Conservation (phyloP, 805 yeast genomes). For the Suhomyces sp. region DNA sequence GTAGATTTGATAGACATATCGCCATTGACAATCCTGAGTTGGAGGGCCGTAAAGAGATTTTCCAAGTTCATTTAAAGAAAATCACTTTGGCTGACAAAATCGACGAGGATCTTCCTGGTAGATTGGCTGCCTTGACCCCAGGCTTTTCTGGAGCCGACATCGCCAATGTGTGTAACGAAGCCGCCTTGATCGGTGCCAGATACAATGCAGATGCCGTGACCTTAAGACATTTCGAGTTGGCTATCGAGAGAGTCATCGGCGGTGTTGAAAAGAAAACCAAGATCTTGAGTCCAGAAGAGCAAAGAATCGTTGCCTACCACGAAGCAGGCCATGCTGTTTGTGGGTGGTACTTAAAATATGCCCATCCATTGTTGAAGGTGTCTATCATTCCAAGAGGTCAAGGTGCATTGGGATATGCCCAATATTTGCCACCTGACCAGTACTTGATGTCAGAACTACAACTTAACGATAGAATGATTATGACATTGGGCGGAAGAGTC, state of each 20-base stretch:
- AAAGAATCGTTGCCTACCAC: conserved; percentile 89
- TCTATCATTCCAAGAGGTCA: conserved; percentile 96
- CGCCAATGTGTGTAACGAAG: conserved; percentile 95
- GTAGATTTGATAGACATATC: conserved; percentile 94
- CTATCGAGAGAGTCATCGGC: conserved; percentile 95
- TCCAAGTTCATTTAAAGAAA: conserved; percentile 76
- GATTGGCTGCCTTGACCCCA: conserved; percentile 93
- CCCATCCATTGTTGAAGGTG: conserved; percentile 92
- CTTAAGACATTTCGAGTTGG: conserved; percentile 83
- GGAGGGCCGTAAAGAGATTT: conserved; percentile 91
- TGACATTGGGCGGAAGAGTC: conserved; percentile 97
- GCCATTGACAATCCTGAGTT: conserved; percentile 90
- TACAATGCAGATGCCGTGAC: conserved; percentile 66
- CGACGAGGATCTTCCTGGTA: conserved; percentile 62
- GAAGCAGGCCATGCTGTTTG: conserved; percentile 99
- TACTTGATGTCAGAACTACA: conserved; percentile 76
- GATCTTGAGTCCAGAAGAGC: conserved; percentile 80
- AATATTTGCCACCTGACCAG: conserved; percentile 91
- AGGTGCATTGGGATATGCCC: conserved; percentile 97
- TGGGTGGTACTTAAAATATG: conserved; percentile 90
- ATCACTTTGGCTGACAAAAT: conserved; percentile 54
- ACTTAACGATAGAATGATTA: conserved; percentile 84
- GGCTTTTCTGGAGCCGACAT: conserved; percentile 99
- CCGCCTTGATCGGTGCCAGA: conserved; percentile 95
- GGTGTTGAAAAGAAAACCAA: conserved; percentile 91